Conservation (phyloP, 257 asterid species). For the Buddleja alternifolia region DNA sequence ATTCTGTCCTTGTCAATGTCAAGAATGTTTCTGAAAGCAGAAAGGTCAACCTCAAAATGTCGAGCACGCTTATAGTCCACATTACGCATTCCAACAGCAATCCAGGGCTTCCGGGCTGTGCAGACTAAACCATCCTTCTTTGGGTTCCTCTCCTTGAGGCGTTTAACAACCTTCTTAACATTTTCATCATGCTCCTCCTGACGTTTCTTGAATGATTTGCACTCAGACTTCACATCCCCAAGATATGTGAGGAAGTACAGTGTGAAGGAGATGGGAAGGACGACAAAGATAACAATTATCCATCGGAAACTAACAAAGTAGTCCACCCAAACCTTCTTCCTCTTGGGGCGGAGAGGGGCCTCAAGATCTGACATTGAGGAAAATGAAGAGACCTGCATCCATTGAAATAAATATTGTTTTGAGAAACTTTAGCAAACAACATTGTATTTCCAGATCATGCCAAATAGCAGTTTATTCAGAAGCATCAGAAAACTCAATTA, state of each 20-base stretch:
- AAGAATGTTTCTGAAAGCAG: conserved; percentile 77
- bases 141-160: conserved; percentile 54
- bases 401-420: conserved; percentile 13
- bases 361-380: conserved; percentile 79
- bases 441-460: too few species aligned
- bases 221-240: conserved; percentile 75
- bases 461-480: too few species aligned
- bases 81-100: conserved; percentile 92
- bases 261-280: conserved; percentile 78
- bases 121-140: conserved; percentile 74
- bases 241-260: conserved; percentile 78
- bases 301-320: conserved; percentile 84
- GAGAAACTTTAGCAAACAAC: conserved; percentile 12
- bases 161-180: conserved; percentile 47
- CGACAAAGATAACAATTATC: conserved; percentile 85
- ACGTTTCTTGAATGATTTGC: conserved; percentile 73
- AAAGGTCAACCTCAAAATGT: conserved; percentile 93
- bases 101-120: conserved; percentile 86
- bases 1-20: conserved; percentile 74
- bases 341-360: conserved; percentile 93
- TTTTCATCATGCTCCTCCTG: conserved; percentile 54
- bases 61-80: conserved; percentile 94
- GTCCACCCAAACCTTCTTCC: conserved; percentile 87
- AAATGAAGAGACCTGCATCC: conserved; percentile 37
- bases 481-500: too few species aligned